Conservation (phyloP, 345 rosid genomes). For the Rhizophora apiculata region DNA sequence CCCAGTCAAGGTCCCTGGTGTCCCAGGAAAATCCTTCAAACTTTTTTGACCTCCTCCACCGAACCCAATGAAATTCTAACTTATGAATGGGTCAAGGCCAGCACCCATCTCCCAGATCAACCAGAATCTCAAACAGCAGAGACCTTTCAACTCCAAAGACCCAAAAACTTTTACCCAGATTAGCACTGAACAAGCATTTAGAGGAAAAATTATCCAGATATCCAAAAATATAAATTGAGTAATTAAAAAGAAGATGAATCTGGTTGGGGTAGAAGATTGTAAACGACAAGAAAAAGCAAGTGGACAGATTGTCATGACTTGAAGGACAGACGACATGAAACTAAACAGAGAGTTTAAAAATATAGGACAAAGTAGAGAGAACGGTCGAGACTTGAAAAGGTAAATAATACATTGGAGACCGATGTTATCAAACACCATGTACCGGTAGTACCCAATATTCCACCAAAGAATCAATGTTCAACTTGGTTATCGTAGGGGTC, state of each 20-base stretch:
- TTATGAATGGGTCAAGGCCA: conserved; percentile 3
- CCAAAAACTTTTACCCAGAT: not conserved
- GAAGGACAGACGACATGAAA: conserved; percentile 1
- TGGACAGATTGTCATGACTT: not conserved
- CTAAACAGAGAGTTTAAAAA: not conserved
- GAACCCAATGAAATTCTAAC: conserved; percentile 4
- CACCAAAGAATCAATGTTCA: not conserved
- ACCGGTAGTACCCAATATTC: not conserved
- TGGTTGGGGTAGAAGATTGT: not conserved
- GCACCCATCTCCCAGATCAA: conserved; percentile 13
- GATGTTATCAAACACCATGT: not conserved
- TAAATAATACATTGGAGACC: no score
- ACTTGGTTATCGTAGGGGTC: not conserved
- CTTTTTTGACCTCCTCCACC: conserved; percentile 11
- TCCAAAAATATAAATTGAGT: conserved; percentile 15
- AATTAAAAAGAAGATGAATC: not conserved
- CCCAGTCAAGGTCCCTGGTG: conserved; percentile 74
- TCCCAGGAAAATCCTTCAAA: conserved; percentile 78
- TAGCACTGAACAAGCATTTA: not conserved
- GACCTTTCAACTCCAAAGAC: not conserved
- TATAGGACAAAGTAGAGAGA: conserved; percentile 2
- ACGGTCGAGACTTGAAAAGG: conserved; percentile 1
- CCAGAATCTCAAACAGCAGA: not conserved
- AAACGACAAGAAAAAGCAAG: not conserved
- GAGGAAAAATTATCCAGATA: not conserved